These are phyloP conservation scores for Calamus simplicifolius DNA, from an alignment of 176 grass and related monocot genomes.

Conservation along the genomic window DNA sequence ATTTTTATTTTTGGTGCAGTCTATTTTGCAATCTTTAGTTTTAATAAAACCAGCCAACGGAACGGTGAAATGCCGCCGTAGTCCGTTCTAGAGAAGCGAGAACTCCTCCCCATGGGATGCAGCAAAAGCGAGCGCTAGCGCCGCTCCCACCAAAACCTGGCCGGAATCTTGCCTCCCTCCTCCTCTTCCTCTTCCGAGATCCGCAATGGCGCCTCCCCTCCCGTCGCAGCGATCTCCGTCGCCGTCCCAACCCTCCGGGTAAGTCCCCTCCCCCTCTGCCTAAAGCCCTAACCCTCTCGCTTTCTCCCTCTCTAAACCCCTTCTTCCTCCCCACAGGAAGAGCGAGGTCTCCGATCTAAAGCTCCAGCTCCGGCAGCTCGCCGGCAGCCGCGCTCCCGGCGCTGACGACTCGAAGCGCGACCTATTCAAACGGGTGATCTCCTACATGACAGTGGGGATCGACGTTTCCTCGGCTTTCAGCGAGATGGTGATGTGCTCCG, in stretches of 20 bases:
- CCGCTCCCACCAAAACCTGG: background rate
- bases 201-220: slow-evolving; percentile 67
- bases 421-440: slow-evolving; percentile 97
- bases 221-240: slow-evolving; percentile 69
- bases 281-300: background rate
- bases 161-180: slow-evolving; percentile 1
- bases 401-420: slow-evolving; percentile 82
- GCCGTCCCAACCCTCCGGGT: slow-evolving; percentile 85
- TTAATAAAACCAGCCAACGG: too few species aligned
- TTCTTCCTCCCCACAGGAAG: slow-evolving; percentile 43
- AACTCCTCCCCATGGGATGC: too few species aligned
- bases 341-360: slow-evolving; percentile 98
- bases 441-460: slow-evolving; percentile 98
- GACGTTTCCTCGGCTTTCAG: slow-evolving; percentile 93
- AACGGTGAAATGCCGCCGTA: too few species aligned
- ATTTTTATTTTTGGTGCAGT: too few species aligned
- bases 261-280: background rate
- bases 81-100: too few species aligned
- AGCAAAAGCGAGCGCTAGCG: too few species aligned
- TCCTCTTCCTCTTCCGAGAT: slow-evolving; percentile 16
- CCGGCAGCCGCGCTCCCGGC: slow-evolving; percentile 68
- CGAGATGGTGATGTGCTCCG: slow-evolving; percentile 99
- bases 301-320: slow-evolving; percentile 1
- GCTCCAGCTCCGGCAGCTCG: slow-evolving; percentile 83
- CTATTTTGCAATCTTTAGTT: too few species aligned